Conservation (phyloP, 129 eudicot genomes). For the Mikania micrantha region DNA sequence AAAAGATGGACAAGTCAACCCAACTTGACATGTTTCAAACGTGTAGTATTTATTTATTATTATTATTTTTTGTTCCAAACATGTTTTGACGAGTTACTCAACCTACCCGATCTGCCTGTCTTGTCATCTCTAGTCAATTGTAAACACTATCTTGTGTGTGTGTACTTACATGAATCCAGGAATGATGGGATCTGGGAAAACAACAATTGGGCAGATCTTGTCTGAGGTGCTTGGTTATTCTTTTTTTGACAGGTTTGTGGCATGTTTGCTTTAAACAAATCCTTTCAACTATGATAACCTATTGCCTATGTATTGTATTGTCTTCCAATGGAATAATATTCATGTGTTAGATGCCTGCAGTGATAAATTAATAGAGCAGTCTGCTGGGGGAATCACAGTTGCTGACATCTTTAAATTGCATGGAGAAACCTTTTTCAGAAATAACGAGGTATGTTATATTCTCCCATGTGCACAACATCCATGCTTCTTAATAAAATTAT, state of each 20-base stretch:
- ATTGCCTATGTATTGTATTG: not conserved
- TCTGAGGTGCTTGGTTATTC: conserved; percentile 75
- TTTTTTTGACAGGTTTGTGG: conserved; percentile 72
- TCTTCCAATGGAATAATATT: conserved; percentile 6
- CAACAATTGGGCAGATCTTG: conserved; percentile 82
- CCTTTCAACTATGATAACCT: not conserved
- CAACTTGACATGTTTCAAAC: not conserved
- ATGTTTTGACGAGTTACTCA: not conserved
- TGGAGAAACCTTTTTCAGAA: conserved; percentile 86
- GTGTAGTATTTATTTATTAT: no score
- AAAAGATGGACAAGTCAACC: not conserved
- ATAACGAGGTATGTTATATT: conserved; percentile 57
- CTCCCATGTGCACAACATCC: not conserved
- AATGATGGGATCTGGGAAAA: conserved; percentile 99
- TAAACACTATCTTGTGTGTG: not conserved
- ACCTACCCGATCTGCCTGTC: not conserved
- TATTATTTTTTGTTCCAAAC: not conserved
- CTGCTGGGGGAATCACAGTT: conserved; percentile 63
- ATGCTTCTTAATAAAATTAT: not conserved
- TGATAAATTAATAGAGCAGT: conserved; percentile 71
- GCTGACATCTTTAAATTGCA: conserved; percentile 74
- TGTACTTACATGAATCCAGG: conserved; percentile 43
- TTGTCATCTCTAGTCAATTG: not conserved
- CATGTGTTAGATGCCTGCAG: conserved; percentile 40
- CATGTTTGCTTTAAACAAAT: not conserved